Percentiles rank a stretch among this genome's conserved stretches.
Evolutionary conservation across 768 basidiomycete species (phyloP).

Genomic region (Mycena rosella): DNA sequence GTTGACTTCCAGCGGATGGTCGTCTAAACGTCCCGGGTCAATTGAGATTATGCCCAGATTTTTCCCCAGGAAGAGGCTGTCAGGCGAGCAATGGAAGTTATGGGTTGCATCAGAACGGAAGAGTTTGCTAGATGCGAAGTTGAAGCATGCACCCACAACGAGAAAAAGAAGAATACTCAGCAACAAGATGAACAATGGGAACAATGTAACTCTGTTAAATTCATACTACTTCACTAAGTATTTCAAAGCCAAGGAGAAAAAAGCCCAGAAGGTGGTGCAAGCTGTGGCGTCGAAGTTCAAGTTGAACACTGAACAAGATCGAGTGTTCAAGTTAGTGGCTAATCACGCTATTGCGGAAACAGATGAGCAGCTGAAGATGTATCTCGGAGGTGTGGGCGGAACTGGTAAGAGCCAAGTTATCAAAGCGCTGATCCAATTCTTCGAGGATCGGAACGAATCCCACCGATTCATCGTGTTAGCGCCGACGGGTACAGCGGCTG

Average conservation of each 20-base stretch:
- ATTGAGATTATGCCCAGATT: not conserved
- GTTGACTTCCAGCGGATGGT: too few species aligned
- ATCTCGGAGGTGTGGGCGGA: not conserved
- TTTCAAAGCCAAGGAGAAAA: conserved; percentile 9
- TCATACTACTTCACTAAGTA: conserved; percentile 17
- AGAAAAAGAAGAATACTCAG: not conserved
- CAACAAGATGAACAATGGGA: not conserved
- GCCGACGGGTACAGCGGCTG: not conserved
- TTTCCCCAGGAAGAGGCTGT: not conserved
- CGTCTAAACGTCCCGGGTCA: too few species aligned
- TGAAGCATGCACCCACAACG: not conserved
- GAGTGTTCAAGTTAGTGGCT: not conserved
- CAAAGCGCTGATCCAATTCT: not conserved
- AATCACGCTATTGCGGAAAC: not conserved
- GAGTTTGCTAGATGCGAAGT: not conserved
- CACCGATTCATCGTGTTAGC: not conserved
- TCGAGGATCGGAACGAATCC: not conserved
- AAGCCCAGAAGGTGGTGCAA: conserved; percentile 1
- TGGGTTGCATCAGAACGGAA: not conserved
- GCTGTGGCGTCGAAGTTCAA: not conserved
- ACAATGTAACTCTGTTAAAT: not conserved
- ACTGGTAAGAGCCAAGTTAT: not conserved
- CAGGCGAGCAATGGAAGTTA: conserved; percentile 1
- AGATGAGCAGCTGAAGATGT: not conserved
- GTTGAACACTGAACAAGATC: conserved; percentile 11